Percentiles rank a stretch among this genome's conserved stretches.
Conservation (phyloP, 306 rosid species). For the Dalbergia cultrata region DNA sequence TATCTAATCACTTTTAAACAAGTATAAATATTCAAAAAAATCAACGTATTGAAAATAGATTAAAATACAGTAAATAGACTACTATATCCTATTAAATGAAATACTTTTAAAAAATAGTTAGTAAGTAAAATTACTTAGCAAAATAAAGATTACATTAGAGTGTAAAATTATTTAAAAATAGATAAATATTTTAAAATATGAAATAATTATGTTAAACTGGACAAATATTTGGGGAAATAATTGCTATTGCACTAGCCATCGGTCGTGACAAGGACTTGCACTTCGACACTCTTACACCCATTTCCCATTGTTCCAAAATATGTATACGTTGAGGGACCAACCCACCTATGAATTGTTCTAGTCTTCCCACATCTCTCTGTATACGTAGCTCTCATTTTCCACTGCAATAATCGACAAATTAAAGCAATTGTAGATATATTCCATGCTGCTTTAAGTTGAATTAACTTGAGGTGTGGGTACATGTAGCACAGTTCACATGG, state of each 20-base stretch:
- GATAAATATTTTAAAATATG: too few species aligned
- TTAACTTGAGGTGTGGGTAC: constrained; percentile 36
- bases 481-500: constrained; percentile 45
- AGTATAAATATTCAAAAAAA: too few species aligned
- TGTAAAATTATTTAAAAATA: too few species aligned
- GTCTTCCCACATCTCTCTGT: background rate
- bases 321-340: constrained; percentile 37
- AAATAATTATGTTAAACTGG: too few species aligned
- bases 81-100: too few species aligned
- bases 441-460: constrained; percentile 9
- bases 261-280: constrained; percentile 54
- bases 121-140: too few species aligned
- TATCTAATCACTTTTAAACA: too few species aligned
- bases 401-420: constrained; percentile 6
- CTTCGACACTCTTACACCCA: constrained; percentile 28
- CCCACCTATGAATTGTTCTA: constrained; percentile 43
- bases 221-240: constrained; percentile 1
- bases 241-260: constrained; percentile 49
- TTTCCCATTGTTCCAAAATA: constrained; percentile 30
- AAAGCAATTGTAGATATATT: constrained; percentile 1
- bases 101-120: too few species aligned
- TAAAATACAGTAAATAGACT: too few species aligned
- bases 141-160: too few species aligned
- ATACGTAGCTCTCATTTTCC: constrained; percentile 24
- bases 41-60: too few species aligned